These are phyloP conservation scores for Candida khao-thaluensis DNA, from an alignment of 805 yeast species.

Conservation along the genomic window DNA sequence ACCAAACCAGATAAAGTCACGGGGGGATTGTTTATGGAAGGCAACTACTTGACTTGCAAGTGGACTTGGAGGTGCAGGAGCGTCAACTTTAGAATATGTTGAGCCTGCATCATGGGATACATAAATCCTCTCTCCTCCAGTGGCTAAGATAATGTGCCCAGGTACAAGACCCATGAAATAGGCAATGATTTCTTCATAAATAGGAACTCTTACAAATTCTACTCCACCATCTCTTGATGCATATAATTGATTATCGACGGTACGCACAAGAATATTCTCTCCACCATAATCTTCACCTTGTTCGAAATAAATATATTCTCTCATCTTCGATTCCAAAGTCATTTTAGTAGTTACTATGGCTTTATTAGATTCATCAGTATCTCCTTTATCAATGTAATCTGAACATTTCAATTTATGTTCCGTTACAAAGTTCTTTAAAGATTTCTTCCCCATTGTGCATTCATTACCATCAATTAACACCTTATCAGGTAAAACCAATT, in stretches of 20 bases:
- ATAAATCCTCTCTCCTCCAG: constrained; percentile 50
- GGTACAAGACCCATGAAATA: constrained; percentile 53
- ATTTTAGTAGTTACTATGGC: constrained; percentile 39
- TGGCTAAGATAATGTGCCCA: constrained; percentile 55
- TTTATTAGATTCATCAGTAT: constrained; percentile 14
- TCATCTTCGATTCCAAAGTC: constrained; percentile 52
- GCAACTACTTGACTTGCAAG: constrained; percentile 42
- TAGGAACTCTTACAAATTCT: constrained; percentile 33
- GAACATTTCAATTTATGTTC: constrained; percentile 36
- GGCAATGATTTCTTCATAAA: constrained; percentile 32
- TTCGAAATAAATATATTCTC: constrained; percentile 61
- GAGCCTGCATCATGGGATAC: constrained; percentile 68
- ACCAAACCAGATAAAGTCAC: constrained; percentile 70
- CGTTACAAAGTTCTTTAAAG: constrained; percentile 23
- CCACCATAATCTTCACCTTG: constrained; percentile 36
- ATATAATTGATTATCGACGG: constrained; percentile 50
- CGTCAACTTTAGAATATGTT: constrained; percentile 44
- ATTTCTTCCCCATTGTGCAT: constrained; percentile 35
- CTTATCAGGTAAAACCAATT: constrained; percentile 37
- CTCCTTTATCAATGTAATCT: constrained; percentile 21
- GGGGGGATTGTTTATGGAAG: constrained; percentile 58
- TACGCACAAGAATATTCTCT: constrained; percentile 56
- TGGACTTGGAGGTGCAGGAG: constrained; percentile 52
- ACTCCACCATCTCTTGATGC: constrained; percentile 59
- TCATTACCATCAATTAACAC: constrained; percentile 43